Percentiles rank a stretch among this genome's conserved stretches.
phyloP scores from a whole-genome alignment of 805 yeast species.

The Candida quercuum region DNA sequence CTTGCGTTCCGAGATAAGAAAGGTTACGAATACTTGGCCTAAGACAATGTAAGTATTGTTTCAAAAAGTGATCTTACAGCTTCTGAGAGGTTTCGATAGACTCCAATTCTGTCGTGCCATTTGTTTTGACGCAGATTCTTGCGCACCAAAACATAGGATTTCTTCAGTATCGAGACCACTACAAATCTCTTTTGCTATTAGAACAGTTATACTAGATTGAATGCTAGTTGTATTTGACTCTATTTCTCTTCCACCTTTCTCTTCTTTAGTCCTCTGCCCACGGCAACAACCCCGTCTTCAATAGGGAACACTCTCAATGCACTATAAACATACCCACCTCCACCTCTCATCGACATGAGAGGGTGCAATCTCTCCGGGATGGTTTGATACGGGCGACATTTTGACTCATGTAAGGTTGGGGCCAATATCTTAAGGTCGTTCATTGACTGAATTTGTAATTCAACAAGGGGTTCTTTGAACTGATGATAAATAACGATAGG shows the following conservation, averaged over 20 bases:
- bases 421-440: conserved; percentile 70
- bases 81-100: too few species aligned
- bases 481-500: conserved; percentile 81
- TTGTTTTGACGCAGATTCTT: too few species aligned
- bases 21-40: too few species aligned
- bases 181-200: too few species aligned
- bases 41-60: too few species aligned
- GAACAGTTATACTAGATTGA: too few species aligned
- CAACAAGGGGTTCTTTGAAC: conserved; percentile 73
- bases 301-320: conserved; percentile 77
- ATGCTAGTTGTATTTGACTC: background rate
- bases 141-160: too few species aligned
- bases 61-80: too few species aligned
- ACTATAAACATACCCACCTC: conserved; percentile 82
- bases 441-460: conserved; percentile 62
- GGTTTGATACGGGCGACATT: conserved; percentile 86
- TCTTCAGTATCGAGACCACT: too few species aligned
- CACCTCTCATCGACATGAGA: conserved; percentile 85
- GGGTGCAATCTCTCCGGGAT: conserved; percentile 95
- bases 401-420: conserved; percentile 75
- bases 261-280: conserved; percentile 50
- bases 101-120: too few species aligned
- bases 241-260: conserved; percentile 11
- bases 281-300: conserved; percentile 60
- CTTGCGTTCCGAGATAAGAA: too few species aligned